These are phyloP conservation scores for Aureobasidium namibiae DNA, from an alignment of 2,329 filamentous ascomycete genomes.

Conservation along the genomic window DNA sequence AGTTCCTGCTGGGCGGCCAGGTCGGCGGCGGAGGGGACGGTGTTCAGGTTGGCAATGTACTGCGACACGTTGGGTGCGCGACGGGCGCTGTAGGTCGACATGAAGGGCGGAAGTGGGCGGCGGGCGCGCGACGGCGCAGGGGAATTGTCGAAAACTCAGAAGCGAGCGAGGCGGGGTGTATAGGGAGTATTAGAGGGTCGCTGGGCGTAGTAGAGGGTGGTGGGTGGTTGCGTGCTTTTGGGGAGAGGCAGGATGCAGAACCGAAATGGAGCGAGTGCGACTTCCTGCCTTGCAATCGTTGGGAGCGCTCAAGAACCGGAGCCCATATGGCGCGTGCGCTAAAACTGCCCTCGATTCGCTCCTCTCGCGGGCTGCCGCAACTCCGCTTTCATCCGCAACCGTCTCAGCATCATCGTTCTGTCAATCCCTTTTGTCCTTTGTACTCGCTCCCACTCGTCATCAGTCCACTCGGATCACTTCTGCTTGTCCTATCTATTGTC, in stretches of 20 bases:
- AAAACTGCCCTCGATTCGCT: conserved; percentile 4
- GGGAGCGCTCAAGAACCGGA: background rate
- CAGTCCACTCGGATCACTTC: background rate
- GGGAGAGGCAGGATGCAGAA: background rate
- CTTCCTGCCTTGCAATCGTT: background rate
- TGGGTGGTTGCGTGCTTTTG: background rate
- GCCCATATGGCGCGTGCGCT: background rate
- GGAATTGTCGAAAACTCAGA: background rate
- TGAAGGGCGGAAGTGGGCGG: conserved; percentile 26
- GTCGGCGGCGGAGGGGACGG: conserved; percentile 55
- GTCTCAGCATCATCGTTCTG: conserved; percentile 1
- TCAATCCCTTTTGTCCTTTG: conserved; percentile 1
- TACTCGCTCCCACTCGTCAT: background rate
- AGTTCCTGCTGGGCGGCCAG: conserved; percentile 49
- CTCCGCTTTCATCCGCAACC: conserved; percentile 3
- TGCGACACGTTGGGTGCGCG: conserved; percentile 81
- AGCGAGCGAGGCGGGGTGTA: background rate
- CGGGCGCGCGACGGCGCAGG: conserved; percentile 8
- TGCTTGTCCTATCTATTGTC: background rate
- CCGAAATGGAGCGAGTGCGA: conserved; percentile 4
- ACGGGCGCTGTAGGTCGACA: conserved; percentile 69
- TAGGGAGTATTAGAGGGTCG: background rate
- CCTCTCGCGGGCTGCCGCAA: background rate
- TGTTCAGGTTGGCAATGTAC: conserved; percentile 81
- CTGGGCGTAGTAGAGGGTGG: background rate